A percentile compares a stretch with the other conserved stretches of the same genome.
Conservation (phyloP, 345 rosid genomes). For the Jatropha curcas region DNA sequence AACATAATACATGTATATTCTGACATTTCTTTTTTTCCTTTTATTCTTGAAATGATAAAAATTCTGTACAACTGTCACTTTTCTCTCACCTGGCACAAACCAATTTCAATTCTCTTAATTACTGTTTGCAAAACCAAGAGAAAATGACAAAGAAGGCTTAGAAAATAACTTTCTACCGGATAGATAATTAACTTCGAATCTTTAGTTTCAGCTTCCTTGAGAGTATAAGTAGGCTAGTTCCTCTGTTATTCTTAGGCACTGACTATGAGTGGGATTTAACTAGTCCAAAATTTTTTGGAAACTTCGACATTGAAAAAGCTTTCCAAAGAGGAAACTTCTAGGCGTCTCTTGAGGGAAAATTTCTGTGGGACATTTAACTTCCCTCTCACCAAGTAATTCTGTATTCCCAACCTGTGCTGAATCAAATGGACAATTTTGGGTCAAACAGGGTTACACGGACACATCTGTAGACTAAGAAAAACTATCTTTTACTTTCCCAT, state of each 20-base stretch:
- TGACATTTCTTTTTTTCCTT: no score
- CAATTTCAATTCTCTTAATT: background rate
- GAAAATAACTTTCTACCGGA: no score
- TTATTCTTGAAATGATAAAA: no score
- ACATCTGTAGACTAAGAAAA: constrained; percentile 60
- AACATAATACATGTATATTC: no score
- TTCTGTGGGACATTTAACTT: constrained; percentile 30
- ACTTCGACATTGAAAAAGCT: constrained; percentile 46
- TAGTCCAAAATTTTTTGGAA: constrained; percentile 50
- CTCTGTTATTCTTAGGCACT: no score
- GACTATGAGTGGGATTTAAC: constrained; percentile 44
- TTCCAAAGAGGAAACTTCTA: constrained; percentile 46
- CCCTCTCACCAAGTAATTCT: constrained; percentile 41
- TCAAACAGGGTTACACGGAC: constrained; percentile 48
- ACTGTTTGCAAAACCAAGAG: background rate
- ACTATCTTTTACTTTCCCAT: constrained; percentile 46
- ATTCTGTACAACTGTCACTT: no score
- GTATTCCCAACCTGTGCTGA: constrained; percentile 41
- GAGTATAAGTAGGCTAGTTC: no score
- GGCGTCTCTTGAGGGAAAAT: constrained; percentile 40
- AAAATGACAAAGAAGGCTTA: no score
- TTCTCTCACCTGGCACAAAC: no score
- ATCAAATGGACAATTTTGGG: constrained; percentile 45
- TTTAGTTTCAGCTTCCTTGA: no score
- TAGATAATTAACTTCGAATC: background rate